These are phyloP conservation scores for Adansonia digitata DNA, from an alignment of 345 rosid genomes.

Conservation along the genomic window DNA sequence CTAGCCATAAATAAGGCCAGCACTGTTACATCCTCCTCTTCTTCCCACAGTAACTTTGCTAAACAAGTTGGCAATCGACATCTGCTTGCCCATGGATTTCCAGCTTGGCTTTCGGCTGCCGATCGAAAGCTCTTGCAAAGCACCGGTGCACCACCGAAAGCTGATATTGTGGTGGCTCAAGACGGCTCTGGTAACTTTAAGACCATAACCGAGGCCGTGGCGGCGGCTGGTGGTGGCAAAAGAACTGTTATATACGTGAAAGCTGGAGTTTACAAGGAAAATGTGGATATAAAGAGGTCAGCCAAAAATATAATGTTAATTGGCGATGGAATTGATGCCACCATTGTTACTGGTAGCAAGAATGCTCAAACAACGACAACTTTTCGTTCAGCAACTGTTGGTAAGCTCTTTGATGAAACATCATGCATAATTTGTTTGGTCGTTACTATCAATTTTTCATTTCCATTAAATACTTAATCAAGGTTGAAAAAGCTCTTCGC, in stretches of 20 bases:
- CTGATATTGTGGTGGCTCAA: slow-evolving; percentile 75
- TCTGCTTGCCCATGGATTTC: slow-evolving; percentile 32
- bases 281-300: slow-evolving; percentile 53
- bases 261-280: slow-evolving; percentile 65
- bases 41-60: neutral
- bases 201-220: slow-evolving; percentile 63
- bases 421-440: neutral
- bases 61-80: neutral
- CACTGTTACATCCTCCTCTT: neutral
- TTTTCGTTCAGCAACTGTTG: slow-evolving; percentile 76
- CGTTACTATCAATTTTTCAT: neutral
- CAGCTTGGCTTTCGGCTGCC: slow-evolving; percentile 54
- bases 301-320: slow-evolving; percentile 52
- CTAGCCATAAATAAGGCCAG: slow-evolving; percentile 51
- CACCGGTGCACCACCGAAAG: slow-evolving; percentile 15
- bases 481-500: neutral
- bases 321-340: slow-evolving; percentile 82
- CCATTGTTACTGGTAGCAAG: slow-evolving; percentile 53
- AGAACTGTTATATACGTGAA: slow-evolving; percentile 74
- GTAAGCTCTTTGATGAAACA: slow-evolving; percentile 29
- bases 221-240: slow-evolving; percentile 38
- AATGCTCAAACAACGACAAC: slow-evolving; percentile 62
- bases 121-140: slow-evolving; percentile 61
- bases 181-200: slow-evolving; percentile 75
- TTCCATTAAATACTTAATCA: neutral